Evolutionary conservation across 2,329 filamentous ascomycete genomes (phyloP).

Genomic region (Penicillium sclerotigenum): DNA sequence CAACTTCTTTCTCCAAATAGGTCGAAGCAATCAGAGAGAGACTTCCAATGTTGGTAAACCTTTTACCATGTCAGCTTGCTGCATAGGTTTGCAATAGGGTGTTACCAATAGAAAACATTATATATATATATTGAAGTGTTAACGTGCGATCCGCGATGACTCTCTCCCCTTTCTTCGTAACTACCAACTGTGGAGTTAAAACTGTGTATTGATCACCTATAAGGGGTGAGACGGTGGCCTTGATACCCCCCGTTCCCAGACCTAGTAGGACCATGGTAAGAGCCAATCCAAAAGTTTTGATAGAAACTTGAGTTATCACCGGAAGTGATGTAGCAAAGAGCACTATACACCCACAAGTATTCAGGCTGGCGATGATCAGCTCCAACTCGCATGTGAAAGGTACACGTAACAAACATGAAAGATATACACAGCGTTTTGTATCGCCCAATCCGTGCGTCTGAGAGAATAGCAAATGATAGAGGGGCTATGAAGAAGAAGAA

Average conservation of each 20-base stretch:
- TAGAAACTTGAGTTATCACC: neutral
- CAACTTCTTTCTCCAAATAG: neutral
- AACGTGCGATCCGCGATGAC: neutral
- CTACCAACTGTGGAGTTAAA: neutral
- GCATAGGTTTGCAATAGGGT: neutral
- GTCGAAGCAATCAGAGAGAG: neutral
- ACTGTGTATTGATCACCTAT: neutral
- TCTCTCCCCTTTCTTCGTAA: neutral
- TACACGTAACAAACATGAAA: neutral
- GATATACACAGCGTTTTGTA: neutral
- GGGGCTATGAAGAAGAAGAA: neutral
- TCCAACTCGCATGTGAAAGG: neutral
- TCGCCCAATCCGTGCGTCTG: neutral
- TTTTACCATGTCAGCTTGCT: neutral
- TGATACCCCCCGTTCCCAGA: neutral
- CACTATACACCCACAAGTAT: neutral
- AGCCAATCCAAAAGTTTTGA: neutral
- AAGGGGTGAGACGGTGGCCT: neutral
- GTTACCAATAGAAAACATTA: neutral
- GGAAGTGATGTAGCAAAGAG: neutral
- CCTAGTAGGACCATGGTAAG: neutral
- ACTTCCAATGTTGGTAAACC: neutral
- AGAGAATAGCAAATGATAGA: neutral
- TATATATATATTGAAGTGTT: neutral
- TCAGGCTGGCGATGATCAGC: neutral